phyloP scores from a whole-genome alignment of 192 early-diverging fungal genomes.

The Coemansia erecta region DNA sequence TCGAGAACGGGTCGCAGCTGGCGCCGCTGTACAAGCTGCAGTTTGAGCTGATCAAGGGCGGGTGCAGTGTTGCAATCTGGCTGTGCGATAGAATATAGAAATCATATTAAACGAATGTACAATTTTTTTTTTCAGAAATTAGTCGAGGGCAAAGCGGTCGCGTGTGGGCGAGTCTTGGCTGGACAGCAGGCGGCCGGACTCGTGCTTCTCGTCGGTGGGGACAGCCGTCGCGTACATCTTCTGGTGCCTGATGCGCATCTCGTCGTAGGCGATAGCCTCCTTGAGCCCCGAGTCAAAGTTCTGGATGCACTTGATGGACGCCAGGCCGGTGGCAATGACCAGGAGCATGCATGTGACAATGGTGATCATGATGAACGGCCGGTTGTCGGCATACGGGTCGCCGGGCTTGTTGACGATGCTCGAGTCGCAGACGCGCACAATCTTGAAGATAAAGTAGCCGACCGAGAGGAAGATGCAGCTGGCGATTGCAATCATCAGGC shows the following conservation, averaged over 20 bases:
- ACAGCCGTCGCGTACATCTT: slow-evolving; percentile 14
- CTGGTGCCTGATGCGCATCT: slow-evolving; percentile 29
- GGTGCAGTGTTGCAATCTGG: slow-evolving; percentile 92
- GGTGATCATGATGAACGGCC: slow-evolving; percentile 50
- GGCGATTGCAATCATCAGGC: slow-evolving; percentile 24
- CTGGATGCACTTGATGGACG: slow-evolving; percentile 29
- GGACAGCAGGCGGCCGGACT: slow-evolving; percentile 11
- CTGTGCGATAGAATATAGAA: slow-evolving; percentile 75
- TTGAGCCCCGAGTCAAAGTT: slow-evolving; percentile 49
- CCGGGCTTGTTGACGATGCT: slow-evolving; percentile 27
- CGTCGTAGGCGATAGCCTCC: slow-evolving; percentile 48
- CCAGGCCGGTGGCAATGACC: slow-evolving; percentile 27
- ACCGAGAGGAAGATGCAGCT: slow-evolving; percentile 19
- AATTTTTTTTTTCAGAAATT: background rate
- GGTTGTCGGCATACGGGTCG: slow-evolving; percentile 41
- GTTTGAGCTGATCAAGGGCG: slow-evolving; percentile 75
- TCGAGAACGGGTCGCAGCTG: slow-evolving; percentile 79
- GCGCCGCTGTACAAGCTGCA: slow-evolving; percentile 78
- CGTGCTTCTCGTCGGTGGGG: slow-evolving; percentile 12
- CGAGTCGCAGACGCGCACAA: slow-evolving; percentile 34
- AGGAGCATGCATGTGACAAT: slow-evolving; percentile 37
- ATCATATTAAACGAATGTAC: background rate
- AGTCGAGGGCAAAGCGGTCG: slow-evolving; percentile 39
- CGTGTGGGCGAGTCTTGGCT: slow-evolving; percentile 8
- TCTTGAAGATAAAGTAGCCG: slow-evolving; percentile 54